Base-by-base conservation (phyloP, 257 asterid species). In the Solanum acaule region DNA sequence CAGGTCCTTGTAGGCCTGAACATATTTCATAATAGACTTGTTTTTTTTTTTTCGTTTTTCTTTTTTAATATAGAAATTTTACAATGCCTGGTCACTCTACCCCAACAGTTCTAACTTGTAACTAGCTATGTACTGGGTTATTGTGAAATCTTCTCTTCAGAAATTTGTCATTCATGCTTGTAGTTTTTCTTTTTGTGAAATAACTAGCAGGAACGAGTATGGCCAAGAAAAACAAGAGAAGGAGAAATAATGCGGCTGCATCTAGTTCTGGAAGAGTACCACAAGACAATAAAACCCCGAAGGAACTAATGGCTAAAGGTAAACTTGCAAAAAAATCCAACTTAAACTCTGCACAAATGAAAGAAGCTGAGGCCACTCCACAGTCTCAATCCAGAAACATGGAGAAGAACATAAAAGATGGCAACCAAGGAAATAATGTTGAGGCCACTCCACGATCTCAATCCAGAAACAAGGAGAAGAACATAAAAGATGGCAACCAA, bases 181-280 rank as follows among this genome's bases (percentile, higher is more conserved):
- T 46, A 46, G 44, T 49, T 49, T 49, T 49, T 75, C 13, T 73
- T 73, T 75, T n/a, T 29, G 12, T 31, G 29, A 49, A 34, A 71
- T 77, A 6, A 65, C 88, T 49, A 73, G 90, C 91, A 59, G 77
- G 86, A 88, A 84, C 85, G 86, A 86, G 59, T 75, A 94, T 96
- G 95, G 91, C 91, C 20, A 87, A 85, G 86, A 90, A 81, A 78
- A 91, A 89, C 35, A 78, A 88, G 91, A 72, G 18, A 46, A 91
- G 87, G 87, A 77, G 84, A 49, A 82, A 34, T 77, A 22, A 20
- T 79, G 87, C 87, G 40, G 87, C 88, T 73, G 92, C 89, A 22
- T 89, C 89, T 52, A 70, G 83, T 71, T 75, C 73, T 29, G 85
- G 29, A 87, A 25, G 4, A 25, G 44, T 31, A 56, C 46, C 38